These are phyloP conservation scores for Paspalum notatum DNA, from an alignment of 176 grass and related monocot species.

Conservation along the genomic window DNA sequence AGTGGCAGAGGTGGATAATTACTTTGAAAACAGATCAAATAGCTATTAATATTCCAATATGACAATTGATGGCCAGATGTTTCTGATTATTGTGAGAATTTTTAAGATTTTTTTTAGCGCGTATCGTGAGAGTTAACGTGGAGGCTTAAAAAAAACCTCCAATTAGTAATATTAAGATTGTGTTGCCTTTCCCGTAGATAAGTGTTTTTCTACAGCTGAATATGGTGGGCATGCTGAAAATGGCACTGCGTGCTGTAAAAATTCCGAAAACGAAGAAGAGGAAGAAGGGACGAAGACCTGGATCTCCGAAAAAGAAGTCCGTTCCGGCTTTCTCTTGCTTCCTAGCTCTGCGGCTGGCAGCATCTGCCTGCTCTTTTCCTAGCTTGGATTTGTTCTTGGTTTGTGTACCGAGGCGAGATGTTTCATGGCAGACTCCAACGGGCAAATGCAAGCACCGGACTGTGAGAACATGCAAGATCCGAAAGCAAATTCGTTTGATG, in stretches of 20 bases:
- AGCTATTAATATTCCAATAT: no score
- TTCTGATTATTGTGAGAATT: no score
- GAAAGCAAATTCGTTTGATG: no score
- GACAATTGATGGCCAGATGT: no score
- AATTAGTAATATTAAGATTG: no score
- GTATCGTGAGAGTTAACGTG: no score
- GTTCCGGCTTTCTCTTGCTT: neutral
- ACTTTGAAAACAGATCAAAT: no score
- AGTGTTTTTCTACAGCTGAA: neutral
- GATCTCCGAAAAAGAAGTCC: neutral
- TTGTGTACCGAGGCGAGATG: neutral
- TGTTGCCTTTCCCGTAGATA: no score
- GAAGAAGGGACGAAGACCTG: neutral
- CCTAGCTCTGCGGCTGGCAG: neutral
- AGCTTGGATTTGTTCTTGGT: conserved; percentile 9
- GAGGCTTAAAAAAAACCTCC: no score
- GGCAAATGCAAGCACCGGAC: neutral
- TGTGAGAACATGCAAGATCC: neutral
- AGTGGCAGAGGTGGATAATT: no score
- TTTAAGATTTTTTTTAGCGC: no score
- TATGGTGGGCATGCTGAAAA: neutral
- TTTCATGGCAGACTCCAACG: conserved; percentile 19
- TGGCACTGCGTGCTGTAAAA: neutral
- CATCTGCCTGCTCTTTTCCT: neutral
- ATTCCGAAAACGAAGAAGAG: neutral